Conservation (phyloP, 225 moss, liverwort and hornwort genomes). For the Bryum argenteum region DNA sequence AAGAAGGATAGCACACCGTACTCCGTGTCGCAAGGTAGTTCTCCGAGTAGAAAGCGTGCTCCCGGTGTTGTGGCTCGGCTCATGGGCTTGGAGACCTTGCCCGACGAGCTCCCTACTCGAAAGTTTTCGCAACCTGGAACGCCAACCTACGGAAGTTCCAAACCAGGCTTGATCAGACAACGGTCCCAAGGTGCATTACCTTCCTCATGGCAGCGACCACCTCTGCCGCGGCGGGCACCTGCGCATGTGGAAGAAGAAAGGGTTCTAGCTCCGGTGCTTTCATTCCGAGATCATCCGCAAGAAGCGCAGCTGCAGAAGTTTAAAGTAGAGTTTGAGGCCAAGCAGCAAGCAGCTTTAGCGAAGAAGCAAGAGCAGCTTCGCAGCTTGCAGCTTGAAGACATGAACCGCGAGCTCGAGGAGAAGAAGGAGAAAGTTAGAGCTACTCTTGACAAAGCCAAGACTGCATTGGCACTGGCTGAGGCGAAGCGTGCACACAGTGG, state of each 20-base stretch:
- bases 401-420: slow-evolving; percentile 58
- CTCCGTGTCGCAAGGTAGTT: slow-evolving; percentile 42
- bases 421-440: slow-evolving; percentile 67
- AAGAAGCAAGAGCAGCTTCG: slow-evolving; percentile 35
- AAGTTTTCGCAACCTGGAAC: slow-evolving; percentile 38
- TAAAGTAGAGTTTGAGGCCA: slow-evolving; percentile 74
- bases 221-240: slow-evolving; percentile 46
- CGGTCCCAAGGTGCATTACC: slow-evolving; percentile 36
- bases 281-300: slow-evolving; percentile 75
- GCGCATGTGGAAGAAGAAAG: slow-evolving; percentile 50
- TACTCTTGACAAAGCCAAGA: slow-evolving; percentile 68
- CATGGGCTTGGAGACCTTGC: slow-evolving; percentile 78
- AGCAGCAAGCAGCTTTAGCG: slow-evolving; percentile 46
- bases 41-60: slow-evolving; percentile 45
- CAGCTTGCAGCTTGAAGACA: slow-evolving; percentile 41
- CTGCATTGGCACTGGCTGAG: slow-evolving; percentile 47
- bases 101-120: slow-evolving; percentile 50
- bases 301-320: slow-evolving; percentile 86
- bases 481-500: slow-evolving; percentile 50
- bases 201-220: slow-evolving; percentile 58
- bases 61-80: slow-evolving; percentile 77
- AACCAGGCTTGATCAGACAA: slow-evolving; percentile 31
- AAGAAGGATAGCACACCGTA: slow-evolving; percentile 35
- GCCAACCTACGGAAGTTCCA: slow-evolving; percentile 26
- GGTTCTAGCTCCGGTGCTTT: slow-evolving; percentile 37